A percentile compares a stretch with the other conserved stretches of the same genome.
phyloP scores from a whole-genome alignment of 2,329 filamentous ascomycete species.

The Aspergillus floridensis region DNA sequence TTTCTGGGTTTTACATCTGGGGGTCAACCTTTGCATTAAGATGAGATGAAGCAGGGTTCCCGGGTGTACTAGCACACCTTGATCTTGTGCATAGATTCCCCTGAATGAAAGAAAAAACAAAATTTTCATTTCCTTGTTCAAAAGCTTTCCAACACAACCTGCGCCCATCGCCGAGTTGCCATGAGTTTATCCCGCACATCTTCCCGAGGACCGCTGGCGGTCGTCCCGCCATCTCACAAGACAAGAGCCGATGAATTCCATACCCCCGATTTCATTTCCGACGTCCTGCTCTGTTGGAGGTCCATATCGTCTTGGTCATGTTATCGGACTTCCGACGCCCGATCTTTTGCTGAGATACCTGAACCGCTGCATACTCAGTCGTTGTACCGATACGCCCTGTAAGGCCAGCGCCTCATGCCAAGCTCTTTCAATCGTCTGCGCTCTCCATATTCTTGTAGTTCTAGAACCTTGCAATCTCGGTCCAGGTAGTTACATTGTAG shows the following conservation, averaged over 20 bases:
- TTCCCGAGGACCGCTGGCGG: not conserved
- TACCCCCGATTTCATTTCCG: too few relatives aligned
- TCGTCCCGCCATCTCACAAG: not conserved
- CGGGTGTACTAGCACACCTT: constrained; percentile 38
- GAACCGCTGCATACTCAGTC: not conserved
- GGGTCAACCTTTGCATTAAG: constrained; percentile 38
- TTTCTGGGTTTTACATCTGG: constrained; percentile 35
- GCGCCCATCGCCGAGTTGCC: not conserved
- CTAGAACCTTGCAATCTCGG: not conserved
- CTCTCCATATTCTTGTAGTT: not conserved
- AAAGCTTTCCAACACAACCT: not conserved
- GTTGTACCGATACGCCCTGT: not conserved
- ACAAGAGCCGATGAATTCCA: not conserved
- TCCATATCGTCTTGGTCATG: too few relatives aligned
- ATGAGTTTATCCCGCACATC: not conserved
- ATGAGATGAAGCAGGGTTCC: constrained; percentile 39
- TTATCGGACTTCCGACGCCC: too few relatives aligned
- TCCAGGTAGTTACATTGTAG: not conserved
- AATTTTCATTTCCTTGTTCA: constrained; percentile 31
- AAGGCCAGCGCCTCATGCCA: not conserved
- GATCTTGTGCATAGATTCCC: constrained; percentile 45
- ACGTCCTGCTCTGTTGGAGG: too few relatives aligned
- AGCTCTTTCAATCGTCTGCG: not conserved
- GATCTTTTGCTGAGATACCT: too few relatives aligned
- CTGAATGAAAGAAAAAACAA: constrained; percentile 43